Evolutionary conservation across 768 basidiomycete genomes (phyloP), one percentile per base, ranked within the genome.

Genomic region (Lentinula edodes): DNA sequence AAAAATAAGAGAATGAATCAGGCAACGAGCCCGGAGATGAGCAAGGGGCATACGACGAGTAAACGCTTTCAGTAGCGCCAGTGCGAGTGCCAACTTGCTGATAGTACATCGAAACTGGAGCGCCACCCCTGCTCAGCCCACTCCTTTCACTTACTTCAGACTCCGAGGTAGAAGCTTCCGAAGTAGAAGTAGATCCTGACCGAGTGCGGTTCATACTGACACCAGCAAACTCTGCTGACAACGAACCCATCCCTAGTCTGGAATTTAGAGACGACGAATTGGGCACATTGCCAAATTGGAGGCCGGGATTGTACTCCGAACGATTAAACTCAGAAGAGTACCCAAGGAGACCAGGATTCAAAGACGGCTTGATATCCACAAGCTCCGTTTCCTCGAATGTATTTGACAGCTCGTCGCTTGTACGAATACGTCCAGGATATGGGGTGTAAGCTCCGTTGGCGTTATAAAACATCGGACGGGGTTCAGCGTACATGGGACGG

Each of bases 101-200:
- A 36, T 43, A 58, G 18, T 36, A 48, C 58, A 59, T 15, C 13
- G 58, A 45, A 35, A 23, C n/a, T 6, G 56, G 45, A 58, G 20
- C 46, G 46, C 18, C 46, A 12, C n/a, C 46, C 46, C 46, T 28
- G 18, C 56, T 32, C 32, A 32, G 12, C 34, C 58, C 48, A 39
- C 45, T 51, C 28, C 50, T 38, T 39, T 59, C 45, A 50, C 58
- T 59, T 10, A 39, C 58, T 35, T 46, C 58, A 18, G 58, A 59
- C n/a, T 56, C 55, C 16, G 58, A 59, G 15, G 46, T 48, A 28
- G 46, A 59, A 45, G 54, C 34, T 18, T 58, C 56, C 28, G 56
- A 54, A 12, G 35, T 23, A 39, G 53, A 54, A 16, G 34, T 43
- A 4, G 56, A 58, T 18, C 35, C 53, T 8, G 56, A 43, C 5